Conservation (phyloP, 2,329 filamentous ascomycete genomes). For the Penicillium sclerotigenum region DNA sequence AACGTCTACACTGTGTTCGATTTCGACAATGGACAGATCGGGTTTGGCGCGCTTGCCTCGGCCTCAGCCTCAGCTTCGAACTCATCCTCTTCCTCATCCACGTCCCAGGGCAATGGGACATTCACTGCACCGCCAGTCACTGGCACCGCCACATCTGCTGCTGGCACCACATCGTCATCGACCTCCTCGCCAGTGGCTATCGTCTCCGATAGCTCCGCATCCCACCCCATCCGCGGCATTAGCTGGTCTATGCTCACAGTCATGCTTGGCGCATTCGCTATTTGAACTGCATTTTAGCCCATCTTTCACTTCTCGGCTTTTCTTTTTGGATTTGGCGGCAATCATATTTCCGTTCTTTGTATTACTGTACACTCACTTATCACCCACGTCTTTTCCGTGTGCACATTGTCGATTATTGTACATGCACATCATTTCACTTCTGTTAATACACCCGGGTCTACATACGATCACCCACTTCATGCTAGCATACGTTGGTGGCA, state of each 20-base stretch:
- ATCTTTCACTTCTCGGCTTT: background rate
- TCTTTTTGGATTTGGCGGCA: constrained; percentile 1
- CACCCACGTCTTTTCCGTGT: background rate
- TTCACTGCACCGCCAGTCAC: constrained; percentile 11
- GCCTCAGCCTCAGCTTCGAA: constrained; percentile 1
- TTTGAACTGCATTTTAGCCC: constrained; percentile 9
- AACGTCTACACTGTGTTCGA: constrained; percentile 89
- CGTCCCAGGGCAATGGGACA: constrained; percentile 13
- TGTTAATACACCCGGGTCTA: constrained; percentile 4
- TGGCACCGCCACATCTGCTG: constrained; percentile 4
- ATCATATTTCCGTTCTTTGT: constrained; percentile 1
- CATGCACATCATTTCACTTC: constrained; percentile 2
- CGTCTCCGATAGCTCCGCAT: constrained; percentile 10
- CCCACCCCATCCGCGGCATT: constrained; percentile 12
- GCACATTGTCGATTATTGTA: background rate
- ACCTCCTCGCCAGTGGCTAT: constrained; percentile 6
- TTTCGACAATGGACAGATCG: constrained; percentile 54
- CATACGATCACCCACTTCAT: background rate
- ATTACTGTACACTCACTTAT: constrained; percentile 1
- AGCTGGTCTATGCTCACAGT: constrained; percentile 17
- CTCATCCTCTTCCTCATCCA: background rate
- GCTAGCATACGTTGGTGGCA: constrained; percentile 1
- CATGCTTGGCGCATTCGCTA: constrained; percentile 11
- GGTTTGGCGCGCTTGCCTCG: constrained; percentile 29
- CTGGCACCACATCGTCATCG: constrained; percentile 6